Base-by-base conservation (phyloP, 1,284 basidiomycete species). In the Meripilus lineatus region DNA sequence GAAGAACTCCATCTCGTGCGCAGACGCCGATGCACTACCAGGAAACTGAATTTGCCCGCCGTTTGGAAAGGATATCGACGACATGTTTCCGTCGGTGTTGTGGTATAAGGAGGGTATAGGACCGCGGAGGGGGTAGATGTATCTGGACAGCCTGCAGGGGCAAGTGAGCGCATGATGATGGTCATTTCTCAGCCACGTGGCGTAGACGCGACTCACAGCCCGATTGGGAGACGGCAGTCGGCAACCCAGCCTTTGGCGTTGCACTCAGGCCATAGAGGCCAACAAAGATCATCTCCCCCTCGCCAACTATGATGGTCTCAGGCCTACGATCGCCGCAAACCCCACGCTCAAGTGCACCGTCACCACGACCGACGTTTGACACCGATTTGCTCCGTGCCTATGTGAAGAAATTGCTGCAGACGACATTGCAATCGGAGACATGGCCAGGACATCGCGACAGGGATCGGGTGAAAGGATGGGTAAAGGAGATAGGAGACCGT, bases 401-500 rank as follows among this genome's bases (percentile, higher is more conserved):
- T 65, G 84, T 87, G 64, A 89, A 85, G 71, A 84, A 83, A 58
- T 74, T 89, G 40, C 67, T 89, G 41, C 71, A 79, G 48, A 73
- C 79, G 5, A 85, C 80, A 1, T 69, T 90, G 21, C 75, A 81
- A 50, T 72, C 64, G 42, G 72, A 70, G 41, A 58, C 71, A n/a
- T 89, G 85, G 84, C 75, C 80, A 36, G 77, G 79, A 38, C 57
- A 71, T 37, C 77, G 77, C 52, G 84, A 89, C 47, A 71, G 77
- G 28, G 84, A 88, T 33, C 73, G 74, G 42, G 73, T 83, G 14
- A 84, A 79, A 61, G 70, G 62, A 7, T 87, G 84, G 82, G 87
- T 86, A 59, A 86, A 82, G 62, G 84, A 90, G 57, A 83, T 90
- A 50, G 81, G 84, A 17, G 84, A 86, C 54, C 74, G 86, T 34